Base-by-base conservation (phyloP, 192 early-diverging fungal genomes). In the Podila clonocystis region DNA sequence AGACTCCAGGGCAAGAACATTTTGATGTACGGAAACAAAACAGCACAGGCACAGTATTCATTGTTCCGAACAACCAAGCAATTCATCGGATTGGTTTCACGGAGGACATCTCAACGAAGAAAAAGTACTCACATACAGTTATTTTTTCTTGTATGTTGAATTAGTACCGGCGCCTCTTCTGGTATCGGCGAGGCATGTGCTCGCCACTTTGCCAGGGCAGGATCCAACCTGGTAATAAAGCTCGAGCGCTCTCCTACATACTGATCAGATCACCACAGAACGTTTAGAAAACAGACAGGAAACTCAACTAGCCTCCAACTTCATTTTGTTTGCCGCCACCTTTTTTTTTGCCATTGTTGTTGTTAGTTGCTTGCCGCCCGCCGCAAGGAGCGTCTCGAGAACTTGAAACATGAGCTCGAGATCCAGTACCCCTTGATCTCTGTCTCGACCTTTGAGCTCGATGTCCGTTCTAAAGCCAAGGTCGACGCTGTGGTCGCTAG, bases 151-250 rank as follows among this genome's bases (percentile, higher is more conserved):
- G 6, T 33, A 2, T 11, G 33, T 50, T 70, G 36, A 1, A 65
- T 65, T 74, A 90, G 87, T 60, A 92, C 92, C 45, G 93, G 93
- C 11, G 91, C 93, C 29, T 87, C 87, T 29, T 84, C 90, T 6
- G 92, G 92, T 45, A 94, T 93, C 49, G 93, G 93, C 60, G 85
- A 88, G 68, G 91, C 91, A n/a, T 85, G 83, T 24, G 93, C 93
- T 20, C 64, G 88, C 20, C 87, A 92, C 58, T 94, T 92, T 65
- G 91, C 92, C 24, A 79, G 86, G 31, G 85, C 82, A 52, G 90
- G 90, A 41, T 84, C 88, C 29, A 83, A 88, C 60, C 65, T 94
- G 67, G 87, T 93, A 77, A 30, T 22, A n/a, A 26, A 9, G 5
- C 6, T 29, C 19, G 22, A 36, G 0, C 33, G 2, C 58, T 50